These are phyloP conservation scores for Medicago arabica DNA, from an alignment of 306 rosid genomes.

Conservation along the genomic window DNA sequence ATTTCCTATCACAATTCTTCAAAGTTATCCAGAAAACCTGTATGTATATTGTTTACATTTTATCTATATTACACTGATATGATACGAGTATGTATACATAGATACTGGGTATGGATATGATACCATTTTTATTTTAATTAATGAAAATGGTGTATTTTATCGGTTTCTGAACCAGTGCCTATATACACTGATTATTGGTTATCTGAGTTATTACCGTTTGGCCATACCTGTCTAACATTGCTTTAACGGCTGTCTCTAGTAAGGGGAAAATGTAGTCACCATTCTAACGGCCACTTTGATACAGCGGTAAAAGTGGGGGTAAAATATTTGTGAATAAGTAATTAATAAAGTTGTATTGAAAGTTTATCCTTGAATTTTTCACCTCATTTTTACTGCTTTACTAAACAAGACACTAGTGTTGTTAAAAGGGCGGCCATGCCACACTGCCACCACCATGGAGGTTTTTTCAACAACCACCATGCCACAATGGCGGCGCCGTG, in stretches of 20 bases:
- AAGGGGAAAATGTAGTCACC: not conserved
- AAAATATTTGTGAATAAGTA: not conserved
- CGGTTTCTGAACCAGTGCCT: conserved; percentile 9
- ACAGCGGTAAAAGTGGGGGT: not conserved
- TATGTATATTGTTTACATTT: not conserved
- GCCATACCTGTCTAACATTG: not conserved
- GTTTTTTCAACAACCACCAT: not conserved
- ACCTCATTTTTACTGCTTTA: not conserved
- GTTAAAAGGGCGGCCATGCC: not conserved
- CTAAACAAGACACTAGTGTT: not conserved
- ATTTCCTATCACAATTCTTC: conserved; percentile 9
- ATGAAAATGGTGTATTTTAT: not conserved
- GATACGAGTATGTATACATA: not conserved
- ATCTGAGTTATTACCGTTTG: conserved; percentile 1
- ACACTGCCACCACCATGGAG: not conserved
- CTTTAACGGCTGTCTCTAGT: conserved; percentile 7
- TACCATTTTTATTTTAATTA: not conserved
- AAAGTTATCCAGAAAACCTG: conserved; percentile 25
- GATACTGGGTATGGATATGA: not conserved
- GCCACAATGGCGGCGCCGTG: not conserved
- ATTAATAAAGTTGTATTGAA: not conserved
- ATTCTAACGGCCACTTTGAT: conserved; percentile 6
- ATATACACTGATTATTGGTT: conserved; percentile 5
- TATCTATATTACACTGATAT: conserved; percentile 26
- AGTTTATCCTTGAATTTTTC: conserved; percentile 2